These are phyloP conservation scores for Vitis labrusca DNA, from an alignment of 164 flowering plant genomes.

Conservation along the genomic window DNA sequence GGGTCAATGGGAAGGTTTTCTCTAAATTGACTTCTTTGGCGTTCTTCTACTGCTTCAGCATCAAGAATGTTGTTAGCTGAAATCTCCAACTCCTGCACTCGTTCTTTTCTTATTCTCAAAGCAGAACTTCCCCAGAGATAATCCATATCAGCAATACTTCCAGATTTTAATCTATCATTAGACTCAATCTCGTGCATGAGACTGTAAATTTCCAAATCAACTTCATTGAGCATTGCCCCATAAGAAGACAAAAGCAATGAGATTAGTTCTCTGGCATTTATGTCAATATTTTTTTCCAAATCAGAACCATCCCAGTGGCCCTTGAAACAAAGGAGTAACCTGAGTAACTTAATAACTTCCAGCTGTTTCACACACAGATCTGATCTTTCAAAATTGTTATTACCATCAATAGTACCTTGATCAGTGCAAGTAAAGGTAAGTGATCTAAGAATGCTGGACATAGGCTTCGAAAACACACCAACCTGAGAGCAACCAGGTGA, in stretches of 20 bases:
- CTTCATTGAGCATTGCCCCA: constrained; percentile 72
- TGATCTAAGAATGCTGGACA: constrained; percentile 66
- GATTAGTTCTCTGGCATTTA: constrained; percentile 60
- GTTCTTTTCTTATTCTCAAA: constrained; percentile 45
- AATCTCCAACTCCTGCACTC: constrained; percentile 30
- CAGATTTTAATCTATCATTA: constrained; percentile 28
- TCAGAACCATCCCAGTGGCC: constrained; percentile 16
- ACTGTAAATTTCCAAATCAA: constrained; percentile 70
- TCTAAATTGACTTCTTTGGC: constrained; percentile 57
- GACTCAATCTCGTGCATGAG: constrained; percentile 63
- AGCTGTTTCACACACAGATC: constrained; percentile 34
- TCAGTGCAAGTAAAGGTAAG: constrained; percentile 24
- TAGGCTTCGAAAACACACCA: constrained; percentile 53
- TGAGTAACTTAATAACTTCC: constrained; percentile 70
- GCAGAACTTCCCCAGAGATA: constrained; percentile 89
- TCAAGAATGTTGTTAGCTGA: constrained; percentile 24
- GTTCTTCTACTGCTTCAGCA: constrained; percentile 44
- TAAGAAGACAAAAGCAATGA: constrained; percentile 74
- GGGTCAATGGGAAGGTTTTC: constrained; percentile 77
- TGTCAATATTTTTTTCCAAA: constrained; percentile 36
- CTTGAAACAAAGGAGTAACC: constrained; percentile 46
- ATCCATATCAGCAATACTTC: constrained; percentile 54
- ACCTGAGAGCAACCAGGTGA: constrained; percentile 30
- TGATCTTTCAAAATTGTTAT: constrained; percentile 14
- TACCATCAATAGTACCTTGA: constrained; percentile 18